Evolutionary conservation across 2,329 filamentous ascomycete genomes (phyloP).

Genomic region (Ceratocystis harringtonii): DNA sequence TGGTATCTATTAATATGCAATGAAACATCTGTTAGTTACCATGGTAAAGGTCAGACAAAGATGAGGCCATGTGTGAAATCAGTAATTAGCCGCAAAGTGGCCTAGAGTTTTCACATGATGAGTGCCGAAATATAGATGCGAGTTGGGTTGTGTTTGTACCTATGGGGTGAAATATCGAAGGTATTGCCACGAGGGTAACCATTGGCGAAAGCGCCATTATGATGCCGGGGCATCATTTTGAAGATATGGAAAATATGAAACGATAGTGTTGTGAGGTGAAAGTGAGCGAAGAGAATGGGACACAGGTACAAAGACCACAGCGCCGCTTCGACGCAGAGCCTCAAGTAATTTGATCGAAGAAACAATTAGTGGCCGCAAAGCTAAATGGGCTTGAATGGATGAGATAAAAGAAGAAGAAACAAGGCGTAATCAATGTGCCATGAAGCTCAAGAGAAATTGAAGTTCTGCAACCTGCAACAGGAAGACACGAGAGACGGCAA

Average conservation of each 20-base stretch:
- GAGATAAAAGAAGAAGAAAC: slow-evolving; percentile 1
- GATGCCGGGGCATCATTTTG: slow-evolving; percentile 77
- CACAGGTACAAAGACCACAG: background rate
- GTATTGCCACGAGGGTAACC: slow-evolving; percentile 65
- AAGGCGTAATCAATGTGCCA: background rate
- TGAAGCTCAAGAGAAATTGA: background rate
- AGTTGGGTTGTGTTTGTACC: slow-evolving; percentile 37
- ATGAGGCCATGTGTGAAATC: background rate
- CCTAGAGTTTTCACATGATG: background rate
- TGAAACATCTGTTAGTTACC: slow-evolving; percentile 1
- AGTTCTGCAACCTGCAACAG: background rate
- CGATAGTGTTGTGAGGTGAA: background rate
- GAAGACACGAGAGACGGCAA: background rate
- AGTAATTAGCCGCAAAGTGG: slow-evolving; percentile 7
- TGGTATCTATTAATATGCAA: slow-evolving; percentile 52
- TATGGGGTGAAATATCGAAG: slow-evolving; percentile 79
- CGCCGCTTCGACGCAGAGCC: background rate
- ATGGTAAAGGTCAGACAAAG: background rate
- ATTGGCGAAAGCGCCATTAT: slow-evolving; percentile 60
- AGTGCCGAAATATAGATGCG: background rate
- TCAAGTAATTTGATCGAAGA: background rate
- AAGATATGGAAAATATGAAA: slow-evolving; percentile 20
- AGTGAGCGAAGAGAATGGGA: background rate
- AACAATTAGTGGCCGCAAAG: background rate
- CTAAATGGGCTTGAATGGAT: background rate